phyloP scores from a whole-genome alignment of 305 asterid genomes.

The Ajuga reptans region DNA sequence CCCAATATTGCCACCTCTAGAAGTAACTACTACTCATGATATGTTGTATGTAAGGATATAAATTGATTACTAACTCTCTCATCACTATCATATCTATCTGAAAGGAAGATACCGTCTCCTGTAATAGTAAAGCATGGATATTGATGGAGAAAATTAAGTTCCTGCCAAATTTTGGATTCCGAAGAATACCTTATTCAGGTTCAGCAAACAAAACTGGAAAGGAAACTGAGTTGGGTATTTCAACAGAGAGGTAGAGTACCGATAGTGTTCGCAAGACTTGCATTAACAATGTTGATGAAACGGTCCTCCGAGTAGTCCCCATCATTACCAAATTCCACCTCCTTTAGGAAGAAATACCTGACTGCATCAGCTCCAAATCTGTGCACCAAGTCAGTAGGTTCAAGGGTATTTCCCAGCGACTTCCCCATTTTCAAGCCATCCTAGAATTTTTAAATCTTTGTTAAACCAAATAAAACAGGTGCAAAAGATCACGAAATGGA shows the following conservation, averaged over 20 bases:
- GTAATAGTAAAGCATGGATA: too few relatives aligned
- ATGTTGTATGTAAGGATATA: background rate
- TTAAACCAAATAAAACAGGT: slow-evolving; percentile 29
- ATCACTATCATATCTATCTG: background rate
- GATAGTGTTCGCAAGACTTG: slow-evolving; percentile 87
- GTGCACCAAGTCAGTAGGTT: slow-evolving; percentile 76
- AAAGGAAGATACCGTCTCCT: too few relatives aligned
- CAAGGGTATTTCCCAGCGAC: slow-evolving; percentile 87
- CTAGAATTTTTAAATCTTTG: slow-evolving; percentile 38
- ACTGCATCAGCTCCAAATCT: slow-evolving; percentile 93
- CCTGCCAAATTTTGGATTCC: background rate
- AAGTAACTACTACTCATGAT: background rate
- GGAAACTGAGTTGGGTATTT: background rate
- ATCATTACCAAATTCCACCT: slow-evolving; percentile 85
- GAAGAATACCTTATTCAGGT: background rate
- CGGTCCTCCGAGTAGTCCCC: slow-evolving; percentile 97
- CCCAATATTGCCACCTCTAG: too few relatives aligned
- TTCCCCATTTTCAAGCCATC: slow-evolving; percentile 99
- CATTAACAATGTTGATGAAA: slow-evolving; percentile 72
- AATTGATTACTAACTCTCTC: background rate
- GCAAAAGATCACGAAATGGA: background rate
- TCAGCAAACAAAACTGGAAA: slow-evolving; percentile 12
- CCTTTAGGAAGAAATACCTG: slow-evolving; percentile 91
- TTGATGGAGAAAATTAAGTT: too few relatives aligned
- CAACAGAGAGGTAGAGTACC: slow-evolving; percentile 38